Conservation (phyloP, 2,329 filamentous ascomycete genomes). For the Cladophialophora bantiana region DNA sequence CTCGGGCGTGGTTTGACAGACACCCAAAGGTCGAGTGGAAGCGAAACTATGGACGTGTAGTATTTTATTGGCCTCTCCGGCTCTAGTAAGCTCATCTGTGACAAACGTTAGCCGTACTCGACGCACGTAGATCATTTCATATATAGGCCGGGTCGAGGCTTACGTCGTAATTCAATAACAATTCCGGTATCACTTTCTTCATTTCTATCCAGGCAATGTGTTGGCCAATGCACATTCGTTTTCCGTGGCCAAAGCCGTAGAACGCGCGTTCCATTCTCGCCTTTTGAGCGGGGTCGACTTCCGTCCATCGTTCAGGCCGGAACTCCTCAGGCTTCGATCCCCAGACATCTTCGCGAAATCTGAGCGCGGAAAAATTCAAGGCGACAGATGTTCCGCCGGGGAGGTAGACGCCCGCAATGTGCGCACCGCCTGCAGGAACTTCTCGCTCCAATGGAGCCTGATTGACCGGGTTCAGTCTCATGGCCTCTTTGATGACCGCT, state of each 20-base stretch:
- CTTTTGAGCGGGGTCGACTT: constrained; percentile 40
- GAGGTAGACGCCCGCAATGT: constrained; percentile 41
- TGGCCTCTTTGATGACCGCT: constrained; percentile 10
- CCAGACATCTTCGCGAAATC: constrained; percentile 44
- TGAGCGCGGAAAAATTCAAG: background rate
- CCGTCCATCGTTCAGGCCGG: constrained; percentile 55
- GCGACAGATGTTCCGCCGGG: constrained; percentile 28
- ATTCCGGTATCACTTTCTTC: constrained; percentile 23
- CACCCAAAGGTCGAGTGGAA: too few relatives aligned
- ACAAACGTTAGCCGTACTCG: too few relatives aligned
- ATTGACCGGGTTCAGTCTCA: background rate
- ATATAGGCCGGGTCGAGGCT: too few relatives aligned
- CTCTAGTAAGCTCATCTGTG: too few relatives aligned
- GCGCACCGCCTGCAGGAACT: constrained; percentile 51
- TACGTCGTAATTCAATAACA: constrained; percentile 25
- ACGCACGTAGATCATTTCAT: too few relatives aligned
- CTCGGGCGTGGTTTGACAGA: too few relatives aligned
- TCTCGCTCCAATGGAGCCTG: background rate
- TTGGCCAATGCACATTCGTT: constrained; percentile 21
- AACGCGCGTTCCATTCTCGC: constrained; percentile 43
- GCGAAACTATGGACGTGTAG: too few relatives aligned
- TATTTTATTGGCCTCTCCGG: too few relatives aligned
- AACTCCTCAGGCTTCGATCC: constrained; percentile 48
- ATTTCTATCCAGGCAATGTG: constrained; percentile 29
- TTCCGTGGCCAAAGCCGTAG: constrained; percentile 13